Evolutionary conservation across 371 early-diverging fungal species (phyloP).

Genomic region (Apophysomyces trapeziformis): DNA sequence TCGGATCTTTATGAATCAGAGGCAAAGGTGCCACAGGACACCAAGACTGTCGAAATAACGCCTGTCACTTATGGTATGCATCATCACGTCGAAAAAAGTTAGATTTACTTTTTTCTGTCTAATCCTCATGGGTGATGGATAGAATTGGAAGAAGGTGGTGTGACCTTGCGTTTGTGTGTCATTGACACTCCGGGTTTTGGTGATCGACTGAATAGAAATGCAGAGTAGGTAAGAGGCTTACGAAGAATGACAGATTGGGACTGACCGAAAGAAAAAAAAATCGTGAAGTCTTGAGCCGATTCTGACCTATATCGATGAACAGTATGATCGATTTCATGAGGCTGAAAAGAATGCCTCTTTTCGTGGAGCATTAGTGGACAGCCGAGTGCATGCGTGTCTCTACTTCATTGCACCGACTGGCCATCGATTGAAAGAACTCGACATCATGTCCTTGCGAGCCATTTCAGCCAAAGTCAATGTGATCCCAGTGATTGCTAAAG

Average conservation of each 20-base stretch:
- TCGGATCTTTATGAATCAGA: constrained; percentile 67
- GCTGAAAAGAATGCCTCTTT: constrained; percentile 90
- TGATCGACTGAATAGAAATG: constrained; percentile 76
- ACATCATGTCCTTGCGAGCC: constrained; percentile 84
- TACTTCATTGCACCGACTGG: constrained; percentile 96
- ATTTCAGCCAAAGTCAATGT: constrained; percentile 86
- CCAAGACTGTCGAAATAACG: constrained; percentile 70
- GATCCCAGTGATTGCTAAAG: constrained; percentile 85
- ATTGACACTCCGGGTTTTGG: constrained; percentile 98
- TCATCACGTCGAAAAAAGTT: background rate
- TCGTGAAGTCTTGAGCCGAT: constrained; percentile 71
- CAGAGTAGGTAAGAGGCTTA: constrained; percentile 74
- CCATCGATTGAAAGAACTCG: constrained; percentile 89
- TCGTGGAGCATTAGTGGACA: constrained; percentile 70
- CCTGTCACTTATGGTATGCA: constrained; percentile 71
- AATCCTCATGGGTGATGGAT: constrained; percentile 18
- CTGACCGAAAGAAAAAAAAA: background rate
- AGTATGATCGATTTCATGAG: constrained; percentile 89
- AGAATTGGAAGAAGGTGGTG: constrained; percentile 92
- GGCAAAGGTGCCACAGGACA: constrained; percentile 56
- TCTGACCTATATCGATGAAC: constrained; percentile 88
- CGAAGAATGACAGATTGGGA: background rate
- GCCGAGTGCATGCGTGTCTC: constrained; percentile 91
- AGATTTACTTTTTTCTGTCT: constrained; percentile 4
- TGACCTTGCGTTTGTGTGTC: constrained; percentile 83